A percentile compares a stretch with the other conserved stretches of the same genome.
These are phyloP conservation scores for Phoma sp. DNA, from an alignment of 2,329 filamentous ascomycete species.

Conservation along the genomic window DNA sequence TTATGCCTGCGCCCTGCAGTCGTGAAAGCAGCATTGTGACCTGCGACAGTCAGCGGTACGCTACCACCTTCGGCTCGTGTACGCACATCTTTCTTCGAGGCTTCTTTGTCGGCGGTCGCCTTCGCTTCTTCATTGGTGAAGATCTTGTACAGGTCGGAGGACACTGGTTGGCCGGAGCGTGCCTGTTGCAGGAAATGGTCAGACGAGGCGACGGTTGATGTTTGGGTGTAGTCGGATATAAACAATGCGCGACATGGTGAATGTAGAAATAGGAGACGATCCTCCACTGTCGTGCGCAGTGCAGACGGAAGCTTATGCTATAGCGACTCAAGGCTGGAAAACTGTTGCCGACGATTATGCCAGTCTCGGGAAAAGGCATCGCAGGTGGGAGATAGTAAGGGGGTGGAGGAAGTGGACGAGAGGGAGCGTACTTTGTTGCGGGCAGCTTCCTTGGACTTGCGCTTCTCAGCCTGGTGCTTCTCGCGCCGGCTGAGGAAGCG, in stretches of 20 bases:
- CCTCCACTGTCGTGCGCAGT: slow-evolving; percentile 20
- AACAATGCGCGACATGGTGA: slow-evolving; percentile 23
- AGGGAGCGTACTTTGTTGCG: slow-evolving; percentile 44
- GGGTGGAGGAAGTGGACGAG: slow-evolving; percentile 25
- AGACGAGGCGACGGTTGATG: slow-evolving; percentile 31
- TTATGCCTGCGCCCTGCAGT: slow-evolving; percentile 62
- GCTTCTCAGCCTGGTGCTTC: slow-evolving; percentile 55
- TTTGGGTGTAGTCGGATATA: slow-evolving; percentile 15
- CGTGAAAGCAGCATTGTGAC: slow-evolving; percentile 62
- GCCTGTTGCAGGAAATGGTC: slow-evolving; percentile 38
- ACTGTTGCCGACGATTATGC: slow-evolving; percentile 16
- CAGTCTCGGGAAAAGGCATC: slow-evolving; percentile 12
- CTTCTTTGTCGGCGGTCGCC: slow-evolving; percentile 63
- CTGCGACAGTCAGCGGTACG: slow-evolving; percentile 38
- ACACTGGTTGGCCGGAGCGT: slow-evolving; percentile 25
- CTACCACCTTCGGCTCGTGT: neutral
- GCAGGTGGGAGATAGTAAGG: slow-evolving; percentile 20
- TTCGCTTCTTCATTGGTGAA: slow-evolving; percentile 66
- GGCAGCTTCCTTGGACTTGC: slow-evolving; percentile 38
- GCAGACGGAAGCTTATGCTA: slow-evolving; percentile 36
- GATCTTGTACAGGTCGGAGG: slow-evolving; percentile 65
- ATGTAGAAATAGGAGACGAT: slow-evolving; percentile 31
- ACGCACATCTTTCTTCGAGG: slow-evolving; percentile 59
- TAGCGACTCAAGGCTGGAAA: slow-evolving; percentile 29
- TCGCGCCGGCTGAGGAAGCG: slow-evolving; percentile 76